Conservation (phyloP, 2,329 filamentous ascomycete genomes). For the Hyphodiscus sp. region DNA sequence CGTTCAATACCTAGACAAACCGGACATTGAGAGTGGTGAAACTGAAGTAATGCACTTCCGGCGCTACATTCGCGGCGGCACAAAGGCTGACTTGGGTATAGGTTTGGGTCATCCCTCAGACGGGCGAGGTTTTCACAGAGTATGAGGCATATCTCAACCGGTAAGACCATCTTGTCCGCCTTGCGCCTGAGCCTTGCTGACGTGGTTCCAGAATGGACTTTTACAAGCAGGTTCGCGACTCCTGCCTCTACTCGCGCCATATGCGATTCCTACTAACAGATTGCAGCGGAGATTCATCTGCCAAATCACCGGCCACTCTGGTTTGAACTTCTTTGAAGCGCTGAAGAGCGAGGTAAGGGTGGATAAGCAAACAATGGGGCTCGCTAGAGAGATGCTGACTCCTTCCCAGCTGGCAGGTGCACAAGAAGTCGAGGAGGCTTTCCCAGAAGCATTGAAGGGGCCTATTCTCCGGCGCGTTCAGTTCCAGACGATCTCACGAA, state of each 20-base stretch:
- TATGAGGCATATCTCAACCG: slow-evolving; percentile 85
- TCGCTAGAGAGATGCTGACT: slow-evolving; percentile 22
- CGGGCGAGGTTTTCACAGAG: slow-evolving; percentile 79
- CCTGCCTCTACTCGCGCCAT: neutral
- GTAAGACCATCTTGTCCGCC: slow-evolving; percentile 42
- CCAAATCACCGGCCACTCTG: slow-evolving; percentile 89
- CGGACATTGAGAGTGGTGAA: slow-evolving; percentile 71
- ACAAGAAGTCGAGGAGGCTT: slow-evolving; percentile 82
- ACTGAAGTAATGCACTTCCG: slow-evolving; percentile 60
- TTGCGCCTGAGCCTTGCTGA: slow-evolving; percentile 1
- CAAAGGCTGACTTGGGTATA: slow-evolving; percentile 34
- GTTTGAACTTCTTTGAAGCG: slow-evolving; percentile 87
- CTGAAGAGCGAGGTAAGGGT: slow-evolving; percentile 76
- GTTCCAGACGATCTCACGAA: slow-evolving; percentile 80
- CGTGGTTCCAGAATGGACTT: slow-evolving; percentile 67
- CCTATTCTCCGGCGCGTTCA: slow-evolving; percentile 88
- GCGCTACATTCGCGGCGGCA: slow-evolving; percentile 8
- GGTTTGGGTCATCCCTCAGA: slow-evolving; percentile 90
- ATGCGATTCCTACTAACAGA: slow-evolving; percentile 18
- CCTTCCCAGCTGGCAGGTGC: slow-evolving; percentile 62
- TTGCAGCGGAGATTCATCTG: slow-evolving; percentile 74
- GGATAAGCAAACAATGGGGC: neutral
- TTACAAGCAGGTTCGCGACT: slow-evolving; percentile 69
- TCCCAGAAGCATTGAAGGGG: slow-evolving; percentile 85
- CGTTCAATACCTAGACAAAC: slow-evolving; percentile 70